Evolutionary conservation across 2,329 filamentous ascomycete species (phyloP).

Genomic region (Penicillium griseofulvum): DNA sequence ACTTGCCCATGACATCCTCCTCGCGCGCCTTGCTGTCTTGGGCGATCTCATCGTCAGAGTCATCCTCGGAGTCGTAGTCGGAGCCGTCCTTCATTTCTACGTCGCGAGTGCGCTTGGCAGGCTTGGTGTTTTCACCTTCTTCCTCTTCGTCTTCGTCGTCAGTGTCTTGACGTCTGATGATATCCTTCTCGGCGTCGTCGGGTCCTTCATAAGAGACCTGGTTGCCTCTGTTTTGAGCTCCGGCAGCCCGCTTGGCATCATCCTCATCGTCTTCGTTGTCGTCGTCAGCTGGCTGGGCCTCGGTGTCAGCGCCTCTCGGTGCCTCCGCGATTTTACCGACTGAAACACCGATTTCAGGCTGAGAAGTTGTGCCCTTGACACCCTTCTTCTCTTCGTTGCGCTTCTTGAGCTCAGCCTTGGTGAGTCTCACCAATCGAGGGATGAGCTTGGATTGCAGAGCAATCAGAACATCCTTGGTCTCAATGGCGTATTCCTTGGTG

Average conservation of each 20-base stretch:
- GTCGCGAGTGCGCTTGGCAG: conserved; percentile 33
- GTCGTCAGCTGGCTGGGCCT: conserved; percentile 63
- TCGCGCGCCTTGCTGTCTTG: conserved; percentile 54
- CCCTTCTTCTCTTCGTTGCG: conserved; percentile 61
- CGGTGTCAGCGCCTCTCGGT: conserved; percentile 47
- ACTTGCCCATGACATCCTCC: conserved; percentile 62
- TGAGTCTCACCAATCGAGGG: conserved; percentile 65
- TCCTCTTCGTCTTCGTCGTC: conserved; percentile 51
- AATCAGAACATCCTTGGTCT: conserved; percentile 69
- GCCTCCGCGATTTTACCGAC: conserved; percentile 56
- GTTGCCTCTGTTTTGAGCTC: conserved; percentile 67
- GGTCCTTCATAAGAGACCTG: conserved; percentile 87
- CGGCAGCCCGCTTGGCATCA: conserved; percentile 63
- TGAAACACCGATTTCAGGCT: conserved; percentile 71
- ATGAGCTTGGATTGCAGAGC: conserved; percentile 81
- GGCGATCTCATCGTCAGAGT: conserved; percentile 42
- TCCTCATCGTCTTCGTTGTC: conserved; percentile 78
- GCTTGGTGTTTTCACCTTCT: conserved; percentile 48
- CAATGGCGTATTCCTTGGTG: conserved; percentile 78
- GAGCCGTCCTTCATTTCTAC: conserved; percentile 34
- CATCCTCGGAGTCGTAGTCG: conserved; percentile 36
- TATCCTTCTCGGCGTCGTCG: conserved; percentile 85
- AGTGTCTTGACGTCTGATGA: conserved; percentile 63
- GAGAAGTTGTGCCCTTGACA: conserved; percentile 61
- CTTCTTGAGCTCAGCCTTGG: conserved; percentile 76